Evolutionary conservation across 2,329 filamentous ascomycete species (phyloP).

Genomic region (Monascus ruber): DNA sequence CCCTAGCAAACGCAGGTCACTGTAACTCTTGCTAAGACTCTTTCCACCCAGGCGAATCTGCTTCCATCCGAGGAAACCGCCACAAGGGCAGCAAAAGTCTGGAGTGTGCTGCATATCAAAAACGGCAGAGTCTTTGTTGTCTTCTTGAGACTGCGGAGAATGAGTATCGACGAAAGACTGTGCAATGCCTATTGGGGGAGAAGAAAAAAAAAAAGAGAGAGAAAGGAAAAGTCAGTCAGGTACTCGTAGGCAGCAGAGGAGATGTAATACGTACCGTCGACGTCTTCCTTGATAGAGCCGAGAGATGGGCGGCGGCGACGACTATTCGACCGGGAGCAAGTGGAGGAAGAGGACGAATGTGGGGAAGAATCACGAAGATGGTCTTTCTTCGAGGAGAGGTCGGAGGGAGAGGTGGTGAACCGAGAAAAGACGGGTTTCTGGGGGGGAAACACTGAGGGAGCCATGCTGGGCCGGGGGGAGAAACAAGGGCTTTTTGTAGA

Average conservation of each 20-base stretch:
- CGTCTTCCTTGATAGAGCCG: constrained; percentile 34
- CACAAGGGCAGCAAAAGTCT: constrained; percentile 37
- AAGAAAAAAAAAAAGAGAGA: neutral
- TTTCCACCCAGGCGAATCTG: constrained; percentile 34
- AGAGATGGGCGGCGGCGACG: constrained; percentile 30
- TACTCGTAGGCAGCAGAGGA: neutral
- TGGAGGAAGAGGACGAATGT: constrained; percentile 20
- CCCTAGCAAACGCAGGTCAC: constrained; percentile 28
- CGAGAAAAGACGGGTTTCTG: constrained; percentile 14
- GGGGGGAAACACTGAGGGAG: constrained; percentile 1
- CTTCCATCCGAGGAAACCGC: constrained; percentile 35
- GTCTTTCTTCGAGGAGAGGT: constrained; percentile 9
- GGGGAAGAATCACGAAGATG: constrained; percentile 23
- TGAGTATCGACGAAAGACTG: constrained; percentile 35
- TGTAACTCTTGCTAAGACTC: constrained; percentile 33
- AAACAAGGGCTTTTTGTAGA: no score
- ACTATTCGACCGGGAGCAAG: constrained; percentile 28
- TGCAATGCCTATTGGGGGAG: constrained; percentile 23
- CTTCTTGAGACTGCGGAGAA: constrained; percentile 15
- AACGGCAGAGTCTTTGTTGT: constrained; percentile 11
- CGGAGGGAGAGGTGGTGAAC: constrained; percentile 10
- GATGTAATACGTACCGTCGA: constrained; percentile 21
- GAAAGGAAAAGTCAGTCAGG: constrained; percentile 4
- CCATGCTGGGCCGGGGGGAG: no score
- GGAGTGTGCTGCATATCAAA: constrained; percentile 25